phyloP scores from a whole-genome alignment of 129 eudicot genomes.

The Chrysanthemum lavandulifolium region DNA sequence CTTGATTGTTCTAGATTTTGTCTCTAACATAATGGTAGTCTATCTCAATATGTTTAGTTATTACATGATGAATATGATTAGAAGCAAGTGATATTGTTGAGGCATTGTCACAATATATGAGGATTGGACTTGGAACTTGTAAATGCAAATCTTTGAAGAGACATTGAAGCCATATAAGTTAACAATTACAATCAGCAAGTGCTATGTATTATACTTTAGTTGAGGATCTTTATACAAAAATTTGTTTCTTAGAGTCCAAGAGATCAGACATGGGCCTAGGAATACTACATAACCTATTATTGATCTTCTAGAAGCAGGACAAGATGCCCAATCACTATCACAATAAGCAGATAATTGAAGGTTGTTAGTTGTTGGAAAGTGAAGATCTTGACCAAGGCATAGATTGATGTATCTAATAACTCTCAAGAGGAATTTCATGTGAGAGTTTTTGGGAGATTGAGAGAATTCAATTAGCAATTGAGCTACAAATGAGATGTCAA shows the following conservation, averaged over 20 bases:
- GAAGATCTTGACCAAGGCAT: not conserved
- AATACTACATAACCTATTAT: too few species aligned
- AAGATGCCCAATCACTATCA: not conserved
- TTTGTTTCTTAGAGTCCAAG: not conserved
- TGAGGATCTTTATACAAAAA: not conserved
- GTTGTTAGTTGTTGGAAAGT: not conserved
- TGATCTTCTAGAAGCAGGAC: not conserved
- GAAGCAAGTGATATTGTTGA: not conserved
- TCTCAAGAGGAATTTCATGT: too few species aligned
- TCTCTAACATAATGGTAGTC: too few species aligned
- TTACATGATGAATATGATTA: not conserved
- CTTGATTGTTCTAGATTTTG: too few species aligned
- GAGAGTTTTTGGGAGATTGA: too few species aligned
- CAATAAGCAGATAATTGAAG: not conserved
- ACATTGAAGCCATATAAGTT: not conserved
- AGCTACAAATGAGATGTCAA: too few species aligned
- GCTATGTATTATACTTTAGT: not conserved
- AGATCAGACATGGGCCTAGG: not conserved
- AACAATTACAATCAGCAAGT: too few species aligned
- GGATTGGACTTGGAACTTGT: too few species aligned
- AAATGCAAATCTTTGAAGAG: too few species aligned
- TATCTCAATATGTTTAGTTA: too few species aligned
- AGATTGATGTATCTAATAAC: not conserved
- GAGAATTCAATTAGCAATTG: too few species aligned
- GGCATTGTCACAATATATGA: not conserved